These are phyloP conservation scores for Bolboschoenoplectus hybrid DNA, from an alignment of 202 grass and related monocot genomes.

Conservation along the genomic window DNA sequence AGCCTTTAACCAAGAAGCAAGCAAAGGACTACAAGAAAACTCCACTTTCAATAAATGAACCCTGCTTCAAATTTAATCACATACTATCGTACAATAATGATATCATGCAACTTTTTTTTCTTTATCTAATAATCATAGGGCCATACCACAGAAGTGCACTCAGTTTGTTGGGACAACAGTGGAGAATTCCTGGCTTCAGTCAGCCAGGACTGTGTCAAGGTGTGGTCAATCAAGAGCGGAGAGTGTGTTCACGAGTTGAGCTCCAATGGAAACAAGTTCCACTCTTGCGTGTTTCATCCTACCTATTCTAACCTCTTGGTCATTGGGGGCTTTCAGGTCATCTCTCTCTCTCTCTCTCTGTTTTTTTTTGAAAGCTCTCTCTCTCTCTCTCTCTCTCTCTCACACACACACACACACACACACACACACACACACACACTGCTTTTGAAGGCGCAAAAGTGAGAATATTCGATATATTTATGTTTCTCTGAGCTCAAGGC, in stretches of 20 bases:
- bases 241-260: constrained; percentile 91
- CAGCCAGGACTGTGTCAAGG: constrained; percentile 95
- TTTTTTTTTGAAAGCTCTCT: background rate
- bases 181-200: constrained; percentile 85
- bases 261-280: constrained; percentile 95
- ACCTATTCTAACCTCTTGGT: constrained; percentile 80
- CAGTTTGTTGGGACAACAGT: constrained; percentile 92
- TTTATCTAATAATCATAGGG: constrained; percentile 57
- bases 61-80: background rate
- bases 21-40: background rate
- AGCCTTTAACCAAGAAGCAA: background rate
- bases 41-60: background rate
- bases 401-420: too few relatives aligned
- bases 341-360: constrained; percentile 8
- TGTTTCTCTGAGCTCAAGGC: background rate
- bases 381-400: background rate
- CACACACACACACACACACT: too few relatives aligned
- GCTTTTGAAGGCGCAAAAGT: background rate
- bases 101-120: constrained; percentile 9
- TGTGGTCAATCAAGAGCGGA: constrained; percentile 84
- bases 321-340: constrained; percentile 92
- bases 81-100: background rate
- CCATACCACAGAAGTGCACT: constrained; percentile 79
- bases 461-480: background rate
- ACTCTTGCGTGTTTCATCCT: constrained; percentile 96